These are phyloP conservation scores for Rugonectria rugulosa DNA, from an alignment of 2,329 filamentous ascomycete genomes.

Conservation along the genomic window DNA sequence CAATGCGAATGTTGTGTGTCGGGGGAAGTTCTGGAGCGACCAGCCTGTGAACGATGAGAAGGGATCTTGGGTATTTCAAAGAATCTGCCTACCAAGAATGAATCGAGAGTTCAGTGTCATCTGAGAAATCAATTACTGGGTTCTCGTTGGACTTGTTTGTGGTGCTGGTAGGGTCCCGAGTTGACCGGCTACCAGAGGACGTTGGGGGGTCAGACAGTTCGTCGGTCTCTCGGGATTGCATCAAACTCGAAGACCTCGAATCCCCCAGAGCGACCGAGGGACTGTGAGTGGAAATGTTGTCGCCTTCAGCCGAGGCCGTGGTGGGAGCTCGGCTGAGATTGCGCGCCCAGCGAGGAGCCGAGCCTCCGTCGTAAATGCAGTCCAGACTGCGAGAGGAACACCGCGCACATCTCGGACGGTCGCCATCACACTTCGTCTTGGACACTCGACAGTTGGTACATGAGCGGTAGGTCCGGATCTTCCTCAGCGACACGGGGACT, in stretches of 20 bases:
- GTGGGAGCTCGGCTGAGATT: slow-evolving; percentile 40
- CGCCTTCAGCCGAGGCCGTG: slow-evolving; percentile 35
- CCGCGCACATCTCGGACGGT: slow-evolving; percentile 48
- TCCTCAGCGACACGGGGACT: slow-evolving; percentile 43
- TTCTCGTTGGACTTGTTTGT: slow-evolving; percentile 15
- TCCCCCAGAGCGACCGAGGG: slow-evolving; percentile 29
- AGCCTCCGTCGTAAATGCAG: slow-evolving; percentile 49
- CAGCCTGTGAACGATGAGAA: slow-evolving; percentile 39
- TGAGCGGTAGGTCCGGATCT: slow-evolving; percentile 51
- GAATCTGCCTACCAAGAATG: slow-evolving; percentile 32
- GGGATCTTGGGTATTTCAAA: not conserved
- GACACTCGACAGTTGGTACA: slow-evolving; percentile 50
- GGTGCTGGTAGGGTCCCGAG: slow-evolving; percentile 29
- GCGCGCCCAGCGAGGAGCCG: slow-evolving; percentile 48
- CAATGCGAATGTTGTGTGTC: slow-evolving; percentile 44
- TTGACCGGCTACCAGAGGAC: slow-evolving; percentile 24
- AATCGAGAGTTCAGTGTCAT: slow-evolving; percentile 38
- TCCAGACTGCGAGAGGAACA: slow-evolving; percentile 45
- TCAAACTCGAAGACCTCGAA: slow-evolving; percentile 34
- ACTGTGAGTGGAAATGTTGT: slow-evolving; percentile 26
- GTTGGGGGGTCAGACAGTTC: slow-evolving; percentile 25
- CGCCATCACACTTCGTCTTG: slow-evolving; percentile 53
- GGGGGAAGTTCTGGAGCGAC: slow-evolving; percentile 44
- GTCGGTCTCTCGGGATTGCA: slow-evolving; percentile 37
- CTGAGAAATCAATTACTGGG: slow-evolving; percentile 34